Base-by-base conservation (phyloP, 139 green algal genomes). In the Monoraphidium neglectum region DNA sequence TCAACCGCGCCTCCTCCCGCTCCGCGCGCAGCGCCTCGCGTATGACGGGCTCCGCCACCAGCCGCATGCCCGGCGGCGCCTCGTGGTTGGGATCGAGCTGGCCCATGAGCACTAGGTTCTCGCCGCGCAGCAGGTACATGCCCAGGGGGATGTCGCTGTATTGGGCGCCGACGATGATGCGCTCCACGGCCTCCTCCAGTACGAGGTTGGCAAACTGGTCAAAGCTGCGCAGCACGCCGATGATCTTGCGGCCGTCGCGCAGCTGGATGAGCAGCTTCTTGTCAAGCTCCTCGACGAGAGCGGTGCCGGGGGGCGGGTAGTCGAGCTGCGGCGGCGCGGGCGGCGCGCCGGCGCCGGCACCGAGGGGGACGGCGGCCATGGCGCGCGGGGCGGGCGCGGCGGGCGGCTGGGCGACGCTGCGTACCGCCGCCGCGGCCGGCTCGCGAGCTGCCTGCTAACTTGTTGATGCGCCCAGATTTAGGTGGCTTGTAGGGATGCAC, bases 101-200 rank as follows among this genome's bases (percentile, higher is more conserved):
- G 5, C 93, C 93, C 81, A 97, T 86, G 37, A 97, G 80, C 43
- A 97, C 93, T 23, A 97, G 84, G 74, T 97, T 97, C 71, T 97
- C 93, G 2, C 93, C 75, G 0, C 90, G 77, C 8, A 94, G 69
- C 38, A 95, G 77, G 70, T 97, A 92, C 2, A 95, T 75, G 12
- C 93, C 93, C 10, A 95, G 81, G 0, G 90, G 90, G 18, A 92
- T 83, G 73, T 97, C 93, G 24, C 84, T 84, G 74, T 90, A 97
- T 51, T 85, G 68, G 30, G 89, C 78, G 24, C 88, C 91, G 0
- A 97, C 93, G 40, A 96, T 91, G 18, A 95, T 90, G 4, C 93
- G 85, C 77, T 95, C 89, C 13, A 90, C 81, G 10, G 89, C 74
- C 38, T 87, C 70, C 72, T 94, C 88, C 4, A 96, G 47, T 4